phyloP scores from a whole-genome alignment of 495 filamentous ascomycete genomes.

The Podospora appendiculata region DNA sequence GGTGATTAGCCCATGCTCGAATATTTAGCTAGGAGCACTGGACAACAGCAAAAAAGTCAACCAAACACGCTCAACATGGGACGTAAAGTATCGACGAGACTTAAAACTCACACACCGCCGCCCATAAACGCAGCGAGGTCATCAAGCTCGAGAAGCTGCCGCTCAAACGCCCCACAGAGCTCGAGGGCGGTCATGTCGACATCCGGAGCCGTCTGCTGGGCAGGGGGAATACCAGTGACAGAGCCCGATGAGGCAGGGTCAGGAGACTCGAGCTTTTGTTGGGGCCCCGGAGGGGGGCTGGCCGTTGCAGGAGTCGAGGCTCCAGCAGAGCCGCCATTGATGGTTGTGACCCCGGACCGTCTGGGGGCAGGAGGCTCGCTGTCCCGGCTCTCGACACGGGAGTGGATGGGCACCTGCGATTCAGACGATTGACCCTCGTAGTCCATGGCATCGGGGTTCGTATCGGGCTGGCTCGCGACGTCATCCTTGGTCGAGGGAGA shows the following conservation, averaged over 20 bases:
- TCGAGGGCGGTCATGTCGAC: slow-evolving; percentile 43
- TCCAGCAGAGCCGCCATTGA: slow-evolving; percentile 40
- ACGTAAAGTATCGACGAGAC: background rate
- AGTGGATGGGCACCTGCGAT: slow-evolving; percentile 13
- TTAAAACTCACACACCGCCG: slow-evolving; percentile 35
- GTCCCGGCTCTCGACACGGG: slow-evolving; percentile 23
- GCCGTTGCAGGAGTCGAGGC: slow-evolving; percentile 32
- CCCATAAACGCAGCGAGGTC: slow-evolving; percentile 47
- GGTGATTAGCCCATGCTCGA: too few relatives aligned
- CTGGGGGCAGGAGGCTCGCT: slow-evolving; percentile 35
- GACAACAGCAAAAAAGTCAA: background rate
- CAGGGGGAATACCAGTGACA: slow-evolving; percentile 7
- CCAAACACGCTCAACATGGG: slow-evolving; percentile 1
- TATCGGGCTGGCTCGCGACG: slow-evolving; percentile 32
- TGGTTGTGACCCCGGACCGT: slow-evolving; percentile 40
- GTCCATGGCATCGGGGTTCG: slow-evolving; percentile 37
- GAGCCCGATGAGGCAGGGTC: slow-evolving; percentile 24
- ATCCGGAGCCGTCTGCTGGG: slow-evolving; percentile 10
- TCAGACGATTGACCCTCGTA: slow-evolving; percentile 27
- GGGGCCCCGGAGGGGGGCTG: slow-evolving; percentile 26
- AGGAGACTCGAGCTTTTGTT: slow-evolving; percentile 32
- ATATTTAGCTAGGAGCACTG: slow-evolving; percentile 17
- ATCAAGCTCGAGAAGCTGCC: slow-evolving; percentile 41
- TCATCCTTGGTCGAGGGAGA: slow-evolving; percentile 40
- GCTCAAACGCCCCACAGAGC: slow-evolving; percentile 40